A percentile compares a stretch with the other conserved stretches of the same genome.
Evolutionary conservation across 2,329 filamentous ascomycete species (phyloP).

Genomic region (Cryphonectria naterciae): DNA sequence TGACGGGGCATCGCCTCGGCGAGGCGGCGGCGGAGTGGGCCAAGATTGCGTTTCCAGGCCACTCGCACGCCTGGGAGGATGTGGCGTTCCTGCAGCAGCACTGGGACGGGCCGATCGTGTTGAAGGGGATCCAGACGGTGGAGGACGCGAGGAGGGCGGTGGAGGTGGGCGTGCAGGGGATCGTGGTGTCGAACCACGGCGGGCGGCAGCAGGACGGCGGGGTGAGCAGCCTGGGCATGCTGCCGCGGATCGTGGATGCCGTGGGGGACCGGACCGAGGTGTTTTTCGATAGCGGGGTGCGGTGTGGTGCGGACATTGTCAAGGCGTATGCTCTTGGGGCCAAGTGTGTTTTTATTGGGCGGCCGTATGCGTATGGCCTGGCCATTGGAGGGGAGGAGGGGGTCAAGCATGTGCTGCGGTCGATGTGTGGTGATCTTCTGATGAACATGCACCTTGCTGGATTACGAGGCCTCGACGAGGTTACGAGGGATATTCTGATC

Average conservation of each 20-base stretch:
- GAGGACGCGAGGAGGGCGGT: slow-evolving; percentile 65
- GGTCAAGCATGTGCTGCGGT: slow-evolving; percentile 23
- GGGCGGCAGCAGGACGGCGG: slow-evolving; percentile 43
- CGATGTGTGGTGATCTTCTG: slow-evolving; percentile 26
- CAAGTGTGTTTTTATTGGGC: slow-evolving; percentile 64
- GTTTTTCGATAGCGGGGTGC: slow-evolving; percentile 67
- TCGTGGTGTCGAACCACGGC: slow-evolving; percentile 73
- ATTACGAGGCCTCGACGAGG: slow-evolving; percentile 18
- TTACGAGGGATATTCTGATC: slow-evolving; percentile 21
- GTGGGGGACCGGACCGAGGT: slow-evolving; percentile 65
- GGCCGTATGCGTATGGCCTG: slow-evolving; percentile 36
- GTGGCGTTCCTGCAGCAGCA: slow-evolving; percentile 66
- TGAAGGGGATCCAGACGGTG: slow-evolving; percentile 74
- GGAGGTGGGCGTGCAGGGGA: slow-evolving; percentile 65
- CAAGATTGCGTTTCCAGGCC: slow-evolving; percentile 61
- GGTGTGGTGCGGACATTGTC: slow-evolving; percentile 68
- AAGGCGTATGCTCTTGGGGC: slow-evolving; percentile 70
- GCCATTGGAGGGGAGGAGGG: slow-evolving; percentile 27
- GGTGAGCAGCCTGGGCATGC: slow-evolving; percentile 24
- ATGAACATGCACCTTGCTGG: slow-evolving; percentile 27
- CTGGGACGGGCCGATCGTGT: slow-evolving; percentile 59
- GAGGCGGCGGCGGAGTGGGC: slow-evolving; percentile 59
- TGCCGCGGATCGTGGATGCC: slow-evolving; percentile 43
- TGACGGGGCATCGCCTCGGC: slow-evolving; percentile 54
- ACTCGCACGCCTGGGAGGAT: slow-evolving; percentile 65